Evolutionary conservation across 192 early-diverging fungal genomes (phyloP).

Genomic region (Spizellomyces punctatus): DNA sequence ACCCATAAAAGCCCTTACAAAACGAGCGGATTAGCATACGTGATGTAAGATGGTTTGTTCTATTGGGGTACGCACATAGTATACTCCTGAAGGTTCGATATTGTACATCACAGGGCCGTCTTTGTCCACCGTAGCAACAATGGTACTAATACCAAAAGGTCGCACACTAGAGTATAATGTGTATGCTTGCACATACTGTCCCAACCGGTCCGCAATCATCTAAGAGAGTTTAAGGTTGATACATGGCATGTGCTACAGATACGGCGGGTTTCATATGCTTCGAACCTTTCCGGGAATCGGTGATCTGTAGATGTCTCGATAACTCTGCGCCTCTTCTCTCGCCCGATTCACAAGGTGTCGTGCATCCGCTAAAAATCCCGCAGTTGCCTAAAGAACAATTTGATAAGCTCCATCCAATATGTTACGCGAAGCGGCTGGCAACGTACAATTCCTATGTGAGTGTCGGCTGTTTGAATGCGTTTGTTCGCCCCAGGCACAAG

Average conservation of each 20-base stretch:
- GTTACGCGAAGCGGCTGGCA: not conserved
- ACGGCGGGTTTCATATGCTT: not conserved
- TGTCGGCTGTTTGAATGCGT: conserved; percentile 88
- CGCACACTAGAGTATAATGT: conserved; percentile 95
- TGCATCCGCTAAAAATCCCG: conserved; percentile 92
- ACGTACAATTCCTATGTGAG: conserved; percentile 88
- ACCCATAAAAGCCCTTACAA: conserved; percentile 89
- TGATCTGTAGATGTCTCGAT: conserved; percentile 80
- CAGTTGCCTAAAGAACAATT: conserved; percentile 64
- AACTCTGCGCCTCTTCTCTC: conserved; percentile 88
- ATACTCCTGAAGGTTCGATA: conserved; percentile 96
- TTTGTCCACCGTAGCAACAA: conserved; percentile 79
- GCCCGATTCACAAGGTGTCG: conserved; percentile 86
- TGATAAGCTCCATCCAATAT: not conserved
- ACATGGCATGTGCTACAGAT: not conserved
- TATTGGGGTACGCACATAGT: conserved; percentile 64
- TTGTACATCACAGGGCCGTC: conserved; percentile 89
- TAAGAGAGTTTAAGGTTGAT: conserved; percentile 19
- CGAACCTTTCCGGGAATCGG: conserved; percentile 83
- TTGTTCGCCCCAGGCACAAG: conserved; percentile 91
- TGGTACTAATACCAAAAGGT: conserved; percentile 87
- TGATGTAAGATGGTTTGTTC: not conserved
- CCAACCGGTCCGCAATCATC: conserved; percentile 90
- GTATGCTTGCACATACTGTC: conserved; percentile 93
- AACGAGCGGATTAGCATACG: not conserved